A percentile compares a stretch with the other conserved stretches of the same genome.
These are phyloP conservation scores for Fraxinus excelsior DNA, from an alignment of 257 asterid genomes.

Conservation along the genomic window DNA sequence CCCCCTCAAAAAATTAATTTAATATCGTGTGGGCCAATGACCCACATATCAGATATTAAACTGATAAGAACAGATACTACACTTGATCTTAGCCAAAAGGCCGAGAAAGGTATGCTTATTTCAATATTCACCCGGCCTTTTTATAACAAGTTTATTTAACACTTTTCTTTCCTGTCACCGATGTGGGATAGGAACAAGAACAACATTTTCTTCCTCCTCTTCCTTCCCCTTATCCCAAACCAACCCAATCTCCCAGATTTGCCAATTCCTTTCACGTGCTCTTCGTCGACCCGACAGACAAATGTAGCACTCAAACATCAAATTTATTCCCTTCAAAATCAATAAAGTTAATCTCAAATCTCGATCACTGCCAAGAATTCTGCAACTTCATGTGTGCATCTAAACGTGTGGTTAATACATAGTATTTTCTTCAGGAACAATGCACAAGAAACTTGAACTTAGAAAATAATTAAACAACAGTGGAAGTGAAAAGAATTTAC, in stretches of 20 bases:
- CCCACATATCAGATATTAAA: conserved; percentile 73
- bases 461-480: background rate
- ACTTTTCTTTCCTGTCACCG: background rate
- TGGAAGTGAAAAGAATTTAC: too few relatives aligned
- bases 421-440: background rate
- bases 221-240: too few relatives aligned
- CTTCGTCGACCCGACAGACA: background rate
- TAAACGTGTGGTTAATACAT: too few relatives aligned
- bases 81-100: conserved; percentile 78
- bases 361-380: background rate
- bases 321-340: too few relatives aligned
- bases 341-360: too few relatives aligned
- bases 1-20: conserved; percentile 33
- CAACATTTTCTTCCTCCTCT: background rate
- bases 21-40: conserved; percentile 49
- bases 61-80: conserved; percentile 85
- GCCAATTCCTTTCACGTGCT: background rate
- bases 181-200: conserved; percentile 24
- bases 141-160: background rate
- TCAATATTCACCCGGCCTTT: background rate
- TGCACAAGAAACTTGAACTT: background rate
- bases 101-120: conserved; percentile 63
- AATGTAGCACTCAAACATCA: background rate
- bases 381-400: background rate
- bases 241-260: background rate